Percentiles rank a stretch among this genome's conserved stretches.
phyloP scores from a whole-genome alignment of 805 yeast species.

The Priceomyces haplophilus region DNA sequence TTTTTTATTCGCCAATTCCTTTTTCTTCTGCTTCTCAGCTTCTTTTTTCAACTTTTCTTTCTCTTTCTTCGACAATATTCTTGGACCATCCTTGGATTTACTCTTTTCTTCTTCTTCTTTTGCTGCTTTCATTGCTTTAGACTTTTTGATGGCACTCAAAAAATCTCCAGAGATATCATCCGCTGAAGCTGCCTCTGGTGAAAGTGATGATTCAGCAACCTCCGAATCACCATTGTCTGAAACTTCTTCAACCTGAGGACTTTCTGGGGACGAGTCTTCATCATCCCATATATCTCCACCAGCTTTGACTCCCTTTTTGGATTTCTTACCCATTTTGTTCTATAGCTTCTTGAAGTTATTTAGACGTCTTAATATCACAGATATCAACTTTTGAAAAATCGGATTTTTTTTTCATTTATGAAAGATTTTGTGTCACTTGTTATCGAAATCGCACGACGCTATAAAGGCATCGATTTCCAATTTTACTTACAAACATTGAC shows the following conservation, averaged over 20 bases:
- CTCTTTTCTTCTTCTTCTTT: slow-evolving; percentile 60
- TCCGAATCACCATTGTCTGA: slow-evolving; percentile 28
- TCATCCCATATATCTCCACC: slow-evolving; percentile 83
- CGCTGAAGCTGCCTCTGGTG: slow-evolving; percentile 17
- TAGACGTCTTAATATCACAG: background rate
- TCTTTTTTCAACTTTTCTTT: slow-evolving; percentile 95
- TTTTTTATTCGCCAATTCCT: slow-evolving; percentile 83
- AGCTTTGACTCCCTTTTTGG: slow-evolving; percentile 57
- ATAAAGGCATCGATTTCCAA: background rate
- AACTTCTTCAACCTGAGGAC: slow-evolving; percentile 34
- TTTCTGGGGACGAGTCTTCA: slow-evolving; percentile 45
- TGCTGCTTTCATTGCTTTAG: slow-evolving; percentile 73
- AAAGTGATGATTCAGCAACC: slow-evolving; percentile 23
- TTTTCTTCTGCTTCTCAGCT: slow-evolving; percentile 84
- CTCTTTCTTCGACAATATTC: slow-evolving; percentile 86
- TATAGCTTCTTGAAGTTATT: slow-evolving; percentile 1
- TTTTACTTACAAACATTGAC: background rate
- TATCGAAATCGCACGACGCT: slow-evolving; percentile 1
- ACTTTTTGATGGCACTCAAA: slow-evolving; percentile 76
- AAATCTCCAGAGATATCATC: slow-evolving; percentile 56
- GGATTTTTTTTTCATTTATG: background rate
- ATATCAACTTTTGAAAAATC: background rate
- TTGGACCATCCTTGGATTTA: slow-evolving; percentile 55
- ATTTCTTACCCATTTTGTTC: slow-evolving; percentile 49
- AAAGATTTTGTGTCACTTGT: slow-evolving; percentile 1